Conservation (phyloP, 257 asterid genomes). For the Salvia miltiorrhiza region DNA sequence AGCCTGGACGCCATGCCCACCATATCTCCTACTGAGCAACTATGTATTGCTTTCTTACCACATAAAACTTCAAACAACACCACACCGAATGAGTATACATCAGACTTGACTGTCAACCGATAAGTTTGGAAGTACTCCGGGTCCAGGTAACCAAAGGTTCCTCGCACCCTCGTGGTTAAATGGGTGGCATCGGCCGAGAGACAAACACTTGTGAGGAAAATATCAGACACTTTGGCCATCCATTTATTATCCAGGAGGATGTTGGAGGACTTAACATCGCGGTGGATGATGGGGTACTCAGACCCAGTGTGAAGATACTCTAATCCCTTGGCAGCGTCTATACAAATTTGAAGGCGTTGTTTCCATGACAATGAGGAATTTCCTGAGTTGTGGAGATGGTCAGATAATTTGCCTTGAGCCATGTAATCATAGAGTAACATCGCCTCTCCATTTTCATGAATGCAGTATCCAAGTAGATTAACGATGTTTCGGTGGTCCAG, state of each 20-base stretch:
- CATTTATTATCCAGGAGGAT: neutral
- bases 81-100: neutral
- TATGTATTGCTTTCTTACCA: constrained; percentile 32
- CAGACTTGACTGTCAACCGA: neutral
- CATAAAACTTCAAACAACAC: constrained; percentile 19
- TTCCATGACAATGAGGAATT: neutral
- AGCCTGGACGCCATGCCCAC: no score
- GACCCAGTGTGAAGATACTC: neutral
- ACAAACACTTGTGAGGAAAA: neutral
- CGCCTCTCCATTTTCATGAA: no score
- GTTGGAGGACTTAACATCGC: neutral
- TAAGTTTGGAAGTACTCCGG: no score
- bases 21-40: neutral
- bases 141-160: constrained; percentile 36
- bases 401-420: no score
- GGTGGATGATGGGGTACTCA: neutral
- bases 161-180: constrained; percentile 44
- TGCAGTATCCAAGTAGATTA: no score
- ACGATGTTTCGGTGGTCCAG: no score
- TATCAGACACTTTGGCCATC: neutral
- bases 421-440: no score
- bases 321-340: neutral
- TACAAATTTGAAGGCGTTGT: neutral
- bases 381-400: no score
- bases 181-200: neutral